Percentiles rank a stretch among this genome's conserved stretches.
These are phyloP conservation scores for Cladosporium phlei DNA, from an alignment of 2,329 filamentous ascomycete species.

Conservation along the genomic window DNA sequence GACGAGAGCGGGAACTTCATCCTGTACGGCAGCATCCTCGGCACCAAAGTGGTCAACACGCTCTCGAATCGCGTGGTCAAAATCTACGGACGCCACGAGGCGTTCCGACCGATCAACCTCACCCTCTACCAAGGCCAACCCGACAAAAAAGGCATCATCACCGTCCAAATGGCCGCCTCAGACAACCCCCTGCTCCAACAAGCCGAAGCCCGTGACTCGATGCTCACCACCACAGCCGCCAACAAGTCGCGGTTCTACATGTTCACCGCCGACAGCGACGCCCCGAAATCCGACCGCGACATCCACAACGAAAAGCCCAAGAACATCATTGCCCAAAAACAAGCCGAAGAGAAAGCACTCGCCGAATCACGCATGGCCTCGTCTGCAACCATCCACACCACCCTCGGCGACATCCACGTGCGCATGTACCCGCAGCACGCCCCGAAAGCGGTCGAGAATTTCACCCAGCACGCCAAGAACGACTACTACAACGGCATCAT, in stretches of 20 bases:
- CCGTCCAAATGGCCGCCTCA: constrained; percentile 94
- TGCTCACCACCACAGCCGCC: constrained; percentile 76
- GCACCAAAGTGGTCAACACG: constrained; percentile 93
- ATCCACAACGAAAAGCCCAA: constrained; percentile 92
- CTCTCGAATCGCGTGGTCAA: constrained; percentile 89
- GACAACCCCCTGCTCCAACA: constrained; percentile 89
- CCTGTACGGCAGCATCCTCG: constrained; percentile 85
- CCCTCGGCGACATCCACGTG: constrained; percentile 87
- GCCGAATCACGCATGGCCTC: constrained; percentile 70
- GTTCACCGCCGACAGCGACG: constrained; percentile 85
- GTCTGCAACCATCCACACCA: constrained; percentile 83
- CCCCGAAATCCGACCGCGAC: constrained; percentile 79
- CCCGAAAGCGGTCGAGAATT: constrained; percentile 94
- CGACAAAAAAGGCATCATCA: constrained; percentile 87
- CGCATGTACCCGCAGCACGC: constrained; percentile 89
- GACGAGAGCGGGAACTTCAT: constrained; percentile 96
- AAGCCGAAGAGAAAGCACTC: constrained; percentile 50
- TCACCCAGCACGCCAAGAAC: constrained; percentile 81
- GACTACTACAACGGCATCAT: constrained; percentile 98
- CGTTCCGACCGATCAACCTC: constrained; percentile 76
- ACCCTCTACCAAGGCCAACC: constrained; percentile 91
- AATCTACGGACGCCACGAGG: constrained; percentile 84
- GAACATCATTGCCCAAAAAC: constrained; percentile 45
- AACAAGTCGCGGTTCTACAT: constrained; percentile 94
- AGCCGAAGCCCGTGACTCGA: constrained; percentile 84